These are phyloP conservation scores for Macrotyloma uniflorum DNA, from an alignment of 306 rosid genomes.

Conservation along the genomic window DNA sequence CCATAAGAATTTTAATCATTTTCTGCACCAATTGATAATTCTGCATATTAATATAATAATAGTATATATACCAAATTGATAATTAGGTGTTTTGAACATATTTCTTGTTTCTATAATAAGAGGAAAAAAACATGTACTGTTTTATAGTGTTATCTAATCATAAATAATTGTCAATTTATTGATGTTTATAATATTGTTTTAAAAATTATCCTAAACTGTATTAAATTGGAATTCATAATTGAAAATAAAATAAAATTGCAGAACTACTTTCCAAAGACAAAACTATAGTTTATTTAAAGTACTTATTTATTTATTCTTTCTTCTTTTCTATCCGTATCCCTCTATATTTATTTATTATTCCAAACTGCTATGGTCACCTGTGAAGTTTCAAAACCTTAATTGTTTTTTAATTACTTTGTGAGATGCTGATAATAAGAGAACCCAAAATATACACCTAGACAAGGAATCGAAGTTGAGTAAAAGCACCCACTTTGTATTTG, in stretches of 20 bases:
- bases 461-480: neutral
- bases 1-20: too few relatives aligned
- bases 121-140: too few relatives aligned
- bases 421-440: neutral
- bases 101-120: too few relatives aligned
- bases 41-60: too few relatives aligned
- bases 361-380: neutral
- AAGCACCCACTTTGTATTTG: constrained; percentile 14
- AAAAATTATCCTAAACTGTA: too few relatives aligned
- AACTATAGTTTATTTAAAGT: neutral
- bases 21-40: too few relatives aligned
- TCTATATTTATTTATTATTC: neutral
- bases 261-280: neutral
- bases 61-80: too few relatives aligned
- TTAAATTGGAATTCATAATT: neutral
- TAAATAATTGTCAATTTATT: too few relatives aligned
- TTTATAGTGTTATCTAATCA: too few relatives aligned
- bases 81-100: too few relatives aligned
- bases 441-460: neutral
- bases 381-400: neutral
- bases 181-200: too few relatives aligned
- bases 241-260: neutral
- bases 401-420: neutral
- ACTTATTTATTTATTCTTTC: neutral
- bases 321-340: neutral